Base-by-base conservation (phyloP, 2,329 filamentous ascomycete species). In the Passalora sequoiae region DNA sequence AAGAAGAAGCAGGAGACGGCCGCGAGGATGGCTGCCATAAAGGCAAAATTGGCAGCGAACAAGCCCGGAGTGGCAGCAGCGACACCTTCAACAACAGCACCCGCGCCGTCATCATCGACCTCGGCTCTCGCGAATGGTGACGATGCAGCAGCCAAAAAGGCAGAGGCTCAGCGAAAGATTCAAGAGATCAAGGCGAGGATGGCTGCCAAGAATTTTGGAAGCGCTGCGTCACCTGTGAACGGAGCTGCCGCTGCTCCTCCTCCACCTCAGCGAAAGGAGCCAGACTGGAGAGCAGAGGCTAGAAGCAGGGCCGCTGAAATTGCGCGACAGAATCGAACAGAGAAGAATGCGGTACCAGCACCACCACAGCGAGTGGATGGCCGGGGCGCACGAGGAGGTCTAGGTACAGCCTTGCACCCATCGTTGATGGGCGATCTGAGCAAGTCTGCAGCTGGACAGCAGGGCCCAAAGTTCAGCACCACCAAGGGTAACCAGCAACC, bases 331-430 rank as follows among this genome's bases (percentile, higher is more conserved):
- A 32, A 42, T 20, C 19, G 31, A 33, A 49, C 44, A 21, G 25
- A 44, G 15, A 44, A 57, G 16, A 31, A 55, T 17, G 44, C 53
- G 4, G 38, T 47, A 20, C 51, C 57, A 9, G 38, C 52, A 9
- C 69, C 65, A 28, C 70, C 68, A 39, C 64, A 67, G 19, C 66
- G 67, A 41, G 74, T 72, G 53, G 72, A 78, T 61, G 66, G 66
- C 19, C 56, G 69, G 49, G 65, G 67, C 47, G 83, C 73, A 32
- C 70, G 75, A 55, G 84, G 85, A 46, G 85, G 85, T 15, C 67
- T 89, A 33, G 84, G 85, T 53, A 81, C 88, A 20, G 84, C 83
- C 20, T 70, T 91, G 43, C 86, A 91, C 61, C 87, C 88, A 22
- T 84, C 84, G 6, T 72, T 95, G 33, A 65, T 80, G 38, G 69